Base-by-base conservation (phyloP, 495 filamentous ascomycete genomes). In the Penicillium pancosmium region DNA sequence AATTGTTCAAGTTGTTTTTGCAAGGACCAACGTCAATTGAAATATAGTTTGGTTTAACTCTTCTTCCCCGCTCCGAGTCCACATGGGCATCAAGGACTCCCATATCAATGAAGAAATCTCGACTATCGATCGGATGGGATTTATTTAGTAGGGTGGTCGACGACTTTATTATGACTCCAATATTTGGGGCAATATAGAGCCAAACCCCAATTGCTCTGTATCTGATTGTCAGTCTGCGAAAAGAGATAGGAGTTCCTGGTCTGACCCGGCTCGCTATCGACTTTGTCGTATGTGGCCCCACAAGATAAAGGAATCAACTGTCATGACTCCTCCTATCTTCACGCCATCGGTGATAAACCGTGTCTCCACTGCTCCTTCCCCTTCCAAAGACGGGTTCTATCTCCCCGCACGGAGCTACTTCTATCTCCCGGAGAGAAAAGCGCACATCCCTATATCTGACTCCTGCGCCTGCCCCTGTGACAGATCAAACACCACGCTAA, bases 341-440 rank as follows among this genome's bases (percentile, higher is more conserved):
- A n/a, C 35, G 34, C 35, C 46, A 36, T 50, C 47, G 43, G 25
- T 59, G 49, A 59, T 56, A 63, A 52, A 40, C 25, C 8, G 6
- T 12, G 55, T 57, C 56, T 61, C 65, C 65, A 60, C 61, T 40
- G 7, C 51, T 0, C 27, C 3, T 23, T 23, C 23, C 23, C 2
- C 19, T 21, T 21, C 19, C 23, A 2, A 31, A 48, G 41, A 44
- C 36, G 34, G 12, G 19, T 21, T 18, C 41, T 41, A 60, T 15
- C 50, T 36, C 52, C 62, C 62, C 65, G 56, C 65, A 65, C 66
- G 63, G 62, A 56, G 25, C 60, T 66, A 63, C 47, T 60, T 68
- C 23, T 65, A 40, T 10, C 0, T 3, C 1, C 66, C 66, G 66
- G 49, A 59, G 50, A 62, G 55, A 55, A 35, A 41, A 15, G 16